These are phyloP conservation scores for Saccharomyces pastorianus DNA, from an alignment of 1,139 yeast genomes.

Conservation along the genomic window DNA sequence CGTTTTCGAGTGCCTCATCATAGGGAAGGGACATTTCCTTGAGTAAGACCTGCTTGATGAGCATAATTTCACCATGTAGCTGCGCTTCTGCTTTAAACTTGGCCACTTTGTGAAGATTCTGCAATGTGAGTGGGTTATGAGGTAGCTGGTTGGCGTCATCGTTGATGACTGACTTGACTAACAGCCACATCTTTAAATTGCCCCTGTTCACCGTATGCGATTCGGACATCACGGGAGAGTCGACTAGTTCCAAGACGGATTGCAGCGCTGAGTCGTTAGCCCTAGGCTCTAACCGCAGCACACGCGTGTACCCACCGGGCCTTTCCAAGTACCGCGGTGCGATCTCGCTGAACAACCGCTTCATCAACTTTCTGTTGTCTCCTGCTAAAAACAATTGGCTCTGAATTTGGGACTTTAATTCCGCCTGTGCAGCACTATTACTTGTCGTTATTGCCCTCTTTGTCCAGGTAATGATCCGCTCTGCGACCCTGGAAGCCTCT, in stretches of 20 bases:
- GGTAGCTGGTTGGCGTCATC: slow-evolving; percentile 14
- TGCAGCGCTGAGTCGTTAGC: slow-evolving; percentile 88
- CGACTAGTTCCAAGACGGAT: slow-evolving; percentile 82
- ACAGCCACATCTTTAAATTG: slow-evolving; percentile 29
- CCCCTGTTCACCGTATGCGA: slow-evolving; percentile 20
- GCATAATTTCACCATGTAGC: not conserved
- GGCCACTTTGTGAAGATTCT: slow-evolving; percentile 22
- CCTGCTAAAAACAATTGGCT: slow-evolving; percentile 25
- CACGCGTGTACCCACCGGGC: slow-evolving; percentile 78
- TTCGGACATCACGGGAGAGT: slow-evolving; percentile 39
- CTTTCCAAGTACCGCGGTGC: slow-evolving; percentile 56
- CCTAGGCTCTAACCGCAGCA: slow-evolving; percentile 76
- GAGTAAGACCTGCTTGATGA: not conserved
- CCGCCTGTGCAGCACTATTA: slow-evolving; percentile 6
- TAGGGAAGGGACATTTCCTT: not conserved
- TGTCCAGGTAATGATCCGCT: slow-evolving; percentile 47
- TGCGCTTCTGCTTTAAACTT: slow-evolving; percentile 10
- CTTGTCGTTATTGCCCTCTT: slow-evolving; percentile 18
- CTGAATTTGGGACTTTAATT: slow-evolving; percentile 19
- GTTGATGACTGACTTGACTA: slow-evolving; percentile 21
- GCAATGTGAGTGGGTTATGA: slow-evolving; percentile 17
- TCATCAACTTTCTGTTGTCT: slow-evolving; percentile 30
- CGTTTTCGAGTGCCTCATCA: not conserved
- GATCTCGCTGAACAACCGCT: slow-evolving; percentile 56
- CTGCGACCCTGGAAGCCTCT: slow-evolving; percentile 51